phyloP scores from a whole-genome alignment of 129 eudicot species.

The Heracleum sosnowskyi region DNA sequence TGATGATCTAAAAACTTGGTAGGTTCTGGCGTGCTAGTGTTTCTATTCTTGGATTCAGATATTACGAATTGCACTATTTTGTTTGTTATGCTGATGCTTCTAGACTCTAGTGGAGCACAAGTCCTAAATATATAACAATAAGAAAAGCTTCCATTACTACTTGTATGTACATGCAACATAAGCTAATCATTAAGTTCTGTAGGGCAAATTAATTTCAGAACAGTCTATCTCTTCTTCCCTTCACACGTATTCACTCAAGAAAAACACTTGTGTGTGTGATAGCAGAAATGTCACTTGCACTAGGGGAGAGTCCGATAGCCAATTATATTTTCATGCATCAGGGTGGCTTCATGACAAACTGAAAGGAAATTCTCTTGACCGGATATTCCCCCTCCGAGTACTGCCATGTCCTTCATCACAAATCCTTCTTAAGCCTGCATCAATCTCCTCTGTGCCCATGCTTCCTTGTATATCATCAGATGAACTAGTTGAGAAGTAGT shows the following conservation, averaged over 20 bases:
- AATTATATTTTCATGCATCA: constrained; percentile 36
- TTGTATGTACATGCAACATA: too few species aligned
- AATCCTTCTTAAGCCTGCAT: constrained; percentile 22
- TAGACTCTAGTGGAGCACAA: too few species aligned
- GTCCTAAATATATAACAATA: too few species aligned
- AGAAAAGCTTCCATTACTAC: too few species aligned
- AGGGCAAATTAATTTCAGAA: too few species aligned
- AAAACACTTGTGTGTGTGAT: constrained; percentile 34
- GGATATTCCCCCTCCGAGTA: constrained; percentile 26
- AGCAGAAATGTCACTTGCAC: constrained; percentile 57
- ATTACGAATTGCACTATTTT: too few species aligned
- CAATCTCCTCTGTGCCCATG: constrained; percentile 28
- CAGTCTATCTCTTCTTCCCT: too few species aligned
- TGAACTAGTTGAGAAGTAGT: constrained; percentile 25
- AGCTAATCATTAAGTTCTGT: too few species aligned
- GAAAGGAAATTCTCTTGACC: constrained; percentile 48
- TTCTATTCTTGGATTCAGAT: too few species aligned
- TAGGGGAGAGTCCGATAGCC: constrained; percentile 62
- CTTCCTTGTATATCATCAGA: constrained; percentile 34
- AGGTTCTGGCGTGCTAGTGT: too few species aligned
- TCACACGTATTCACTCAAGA: neutral
- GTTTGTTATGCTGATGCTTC: too few species aligned
- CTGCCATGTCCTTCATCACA: constrained; percentile 5
- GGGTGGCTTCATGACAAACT: constrained; percentile 32
- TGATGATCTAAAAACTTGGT: too few species aligned